Evolutionary conservation across 495 filamentous ascomycete species (phyloP), one percentile per base, ranked within the genome.

Genomic region (Pyrenula massariospora): DNA sequence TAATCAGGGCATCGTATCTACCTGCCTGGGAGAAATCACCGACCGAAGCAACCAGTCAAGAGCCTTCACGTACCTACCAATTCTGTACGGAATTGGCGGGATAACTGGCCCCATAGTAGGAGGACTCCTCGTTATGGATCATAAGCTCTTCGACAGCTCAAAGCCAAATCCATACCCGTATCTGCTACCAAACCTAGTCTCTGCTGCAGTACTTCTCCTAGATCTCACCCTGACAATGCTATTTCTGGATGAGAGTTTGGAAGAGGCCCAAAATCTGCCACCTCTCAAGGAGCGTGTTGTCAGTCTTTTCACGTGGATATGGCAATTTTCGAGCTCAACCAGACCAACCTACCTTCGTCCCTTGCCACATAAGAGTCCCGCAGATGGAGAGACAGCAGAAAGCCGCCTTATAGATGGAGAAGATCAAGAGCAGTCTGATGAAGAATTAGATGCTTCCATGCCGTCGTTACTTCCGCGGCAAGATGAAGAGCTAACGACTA

Each of bases 1-100:
- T 11, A 98, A 98, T 61, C 81, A 83, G 62, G 86, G 80, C 3
- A 80, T 97, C 20, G 88, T 98, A 1, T 91, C 89, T 23, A 96
- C 94, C 1, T 93, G 90, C 56, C 73, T 98, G 23, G 93, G 94
- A 11, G 93, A 98, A 67, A 86, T 98, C 56, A 98, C 93, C 1
- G 92, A 97, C 63, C 83, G 87, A 48, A 91, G 86, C 59, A 98
- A 98, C 67, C 93, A 98, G 71, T 89, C 85, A 48, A 79, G 79
- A 52, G 92, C 91, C 0, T 98, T 97, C 63, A 87, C 85, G 1
- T 98, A 92, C 73, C 78, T 98, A 15, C 93, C 93, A 0, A 84
- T 95, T 47, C 80, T 98, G 2, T 97, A 98, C 67, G 90, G 91
- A 21, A 73, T 98, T 54, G 93, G 93, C 15, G 89, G 87, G 31